Base-by-base conservation (phyloP, 2,329 filamentous ascomycete genomes). In the Stenocarpella maydis region DNA sequence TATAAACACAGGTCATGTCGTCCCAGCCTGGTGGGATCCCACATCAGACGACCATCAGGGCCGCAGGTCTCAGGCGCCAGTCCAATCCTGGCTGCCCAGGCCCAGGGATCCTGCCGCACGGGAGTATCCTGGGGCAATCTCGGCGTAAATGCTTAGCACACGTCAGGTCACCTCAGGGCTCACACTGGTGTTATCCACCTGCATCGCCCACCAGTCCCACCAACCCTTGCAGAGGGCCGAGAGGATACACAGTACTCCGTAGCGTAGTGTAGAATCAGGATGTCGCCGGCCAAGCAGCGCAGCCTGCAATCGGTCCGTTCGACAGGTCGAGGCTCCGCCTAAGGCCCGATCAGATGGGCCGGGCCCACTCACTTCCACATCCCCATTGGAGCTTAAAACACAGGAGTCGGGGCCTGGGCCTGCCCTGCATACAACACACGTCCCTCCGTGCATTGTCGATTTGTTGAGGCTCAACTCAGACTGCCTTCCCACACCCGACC, bases 81-180 rank as follows among this genome's bases (percentile, higher is more conserved):
- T 4, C 31, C 9, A 34, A 34, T 4, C 9, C 31, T 34, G 31
- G n/a, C n/a, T n/a, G n/a, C n/a, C n/a, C n/a, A n/a, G n/a, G n/a
- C 43, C 58, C 12, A 37, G 43, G 41, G 58, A 63, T 49, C 58
- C 58, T 37, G 55, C 58, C 28, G 28, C 28, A n/a, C 58, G 58
- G 58, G 58, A 47, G 28, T 49, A 49, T n/a, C 58, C 58, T 49
- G 58, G 58, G 31, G 45, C 58, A 63, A 63, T 49, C 58, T 63
- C 58, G 58, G 58, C 58, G 58, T 49, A 63, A 63, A 63, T 34
- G 58, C 58, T 63, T 63, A 63, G 58, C 58, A 63, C 47, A 26
- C 58, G 43, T 26, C n/a, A 37, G 28, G 49, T 47, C 37, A 63
- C n/a, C n/a, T n/a, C n/a, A n/a, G n/a, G n/a, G n/a, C 58, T 37